Percentiles rank a stretch among this genome's conserved stretches.
phyloP scores from a whole-genome alignment of 1,139 yeast species.

The Scheffersomyces cryptocercus region DNA sequence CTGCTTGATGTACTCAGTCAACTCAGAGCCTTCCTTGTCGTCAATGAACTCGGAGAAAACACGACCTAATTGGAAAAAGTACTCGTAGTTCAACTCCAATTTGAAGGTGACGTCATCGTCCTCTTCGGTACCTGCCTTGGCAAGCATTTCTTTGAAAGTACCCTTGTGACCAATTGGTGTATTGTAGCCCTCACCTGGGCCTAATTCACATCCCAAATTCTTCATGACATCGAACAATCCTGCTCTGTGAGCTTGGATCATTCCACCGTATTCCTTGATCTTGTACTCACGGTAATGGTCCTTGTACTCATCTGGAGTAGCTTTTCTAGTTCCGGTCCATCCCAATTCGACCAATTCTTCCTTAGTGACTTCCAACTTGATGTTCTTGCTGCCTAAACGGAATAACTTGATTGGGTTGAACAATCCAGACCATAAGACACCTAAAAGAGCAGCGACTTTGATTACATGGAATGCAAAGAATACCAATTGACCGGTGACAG shows the following conservation, averaged over 20 bases:
- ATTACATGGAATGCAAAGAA: constrained; percentile 72
- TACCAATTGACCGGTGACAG: constrained; percentile 56
- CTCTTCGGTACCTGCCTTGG: constrained; percentile 23
- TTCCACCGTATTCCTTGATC: constrained; percentile 73
- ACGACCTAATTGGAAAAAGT: constrained; percentile 51
- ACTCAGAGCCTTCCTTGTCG: constrained; percentile 30
- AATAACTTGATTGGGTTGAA: constrained; percentile 63
- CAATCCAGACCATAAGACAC: constrained; percentile 64
- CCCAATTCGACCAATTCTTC: constrained; percentile 71
- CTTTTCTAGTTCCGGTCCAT: constrained; percentile 89
- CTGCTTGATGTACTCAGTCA: constrained; percentile 46
- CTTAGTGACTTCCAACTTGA: constrained; percentile 38
- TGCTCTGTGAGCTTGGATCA: constrained; percentile 72
- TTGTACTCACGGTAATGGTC: constrained; percentile 66
- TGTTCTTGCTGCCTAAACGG: constrained; percentile 28
- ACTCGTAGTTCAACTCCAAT: constrained; percentile 54
- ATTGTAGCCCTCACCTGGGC: constrained; percentile 80
- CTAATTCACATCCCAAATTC: constrained; percentile 62
- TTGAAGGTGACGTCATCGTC: constrained; percentile 28
- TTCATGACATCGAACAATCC: constrained; percentile 66
- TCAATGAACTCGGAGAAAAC: constrained; percentile 41
- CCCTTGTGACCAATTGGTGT: constrained; percentile 48
- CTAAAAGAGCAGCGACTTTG: constrained; percentile 59
- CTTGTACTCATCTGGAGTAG: constrained; percentile 69
- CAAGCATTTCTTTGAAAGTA: constrained; percentile 22